These are phyloP conservation scores for Plasmodium fragile DNA, from an alignment of 169 alveolate species.

Conservation along the genomic window DNA sequence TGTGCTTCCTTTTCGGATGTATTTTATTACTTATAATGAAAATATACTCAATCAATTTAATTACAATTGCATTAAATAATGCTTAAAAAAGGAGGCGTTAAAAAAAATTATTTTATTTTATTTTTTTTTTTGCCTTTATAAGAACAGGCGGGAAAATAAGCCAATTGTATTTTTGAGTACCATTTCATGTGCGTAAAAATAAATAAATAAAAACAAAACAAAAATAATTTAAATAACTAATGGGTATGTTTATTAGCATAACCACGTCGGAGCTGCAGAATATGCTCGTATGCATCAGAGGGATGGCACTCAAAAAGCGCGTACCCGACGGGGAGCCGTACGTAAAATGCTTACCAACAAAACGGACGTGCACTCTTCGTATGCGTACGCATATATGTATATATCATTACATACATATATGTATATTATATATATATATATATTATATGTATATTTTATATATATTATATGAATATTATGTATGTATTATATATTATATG, in stretches of 20 bases:
- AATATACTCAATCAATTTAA: neutral
- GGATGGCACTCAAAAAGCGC: neutral
- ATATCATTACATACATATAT: neutral
- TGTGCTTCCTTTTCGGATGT: neutral
- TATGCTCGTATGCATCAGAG: neutral
- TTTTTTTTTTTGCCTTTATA: neutral
- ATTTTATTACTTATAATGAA: neutral
- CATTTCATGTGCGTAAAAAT: neutral
- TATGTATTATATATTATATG: too few relatives aligned
- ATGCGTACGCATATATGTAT: neutral
- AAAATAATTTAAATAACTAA: too few relatives aligned
- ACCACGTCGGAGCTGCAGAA: neutral
- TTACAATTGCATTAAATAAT: neutral
- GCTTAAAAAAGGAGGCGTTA: neutral
- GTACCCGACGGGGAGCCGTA: neutral
- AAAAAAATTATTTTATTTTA: neutral
- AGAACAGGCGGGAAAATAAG: neutral
- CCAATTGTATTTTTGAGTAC: neutral
- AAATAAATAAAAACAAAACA: too few relatives aligned
- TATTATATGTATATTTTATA: too few relatives aligned
- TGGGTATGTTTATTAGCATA: neutral
- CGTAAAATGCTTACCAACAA: neutral
- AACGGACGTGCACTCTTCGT: neutral
- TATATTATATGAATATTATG: too few relatives aligned
- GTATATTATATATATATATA: too few relatives aligned